Evolutionary conservation across 108 stramenopile species (phyloP).

Genomic region (Skeletonema menzelii): DNA sequence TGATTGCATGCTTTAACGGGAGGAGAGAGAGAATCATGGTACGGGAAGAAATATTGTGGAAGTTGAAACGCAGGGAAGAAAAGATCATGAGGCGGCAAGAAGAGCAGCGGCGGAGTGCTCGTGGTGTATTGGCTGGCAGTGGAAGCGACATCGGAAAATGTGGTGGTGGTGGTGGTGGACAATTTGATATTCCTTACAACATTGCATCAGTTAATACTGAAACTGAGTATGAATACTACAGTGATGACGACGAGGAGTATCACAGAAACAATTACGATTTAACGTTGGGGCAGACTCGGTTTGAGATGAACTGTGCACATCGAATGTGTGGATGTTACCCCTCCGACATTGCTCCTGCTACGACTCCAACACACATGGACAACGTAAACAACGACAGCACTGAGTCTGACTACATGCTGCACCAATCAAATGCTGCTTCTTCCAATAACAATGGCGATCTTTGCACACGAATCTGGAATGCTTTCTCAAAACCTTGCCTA

Average conservation of each 20-base stretch:
- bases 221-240: conserved; percentile 38
- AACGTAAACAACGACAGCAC: background rate
- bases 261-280: conserved; percentile 13
- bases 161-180: conserved; percentile 11
- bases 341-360: conserved; percentile 11
- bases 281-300: conserved; percentile 59
- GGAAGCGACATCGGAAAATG: background rate
- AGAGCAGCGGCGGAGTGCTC: background rate
- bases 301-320: conserved; percentile 74
- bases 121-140: too few relatives aligned
- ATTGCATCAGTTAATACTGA: background rate
- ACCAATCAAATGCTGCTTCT: background rate
- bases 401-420: background rate
- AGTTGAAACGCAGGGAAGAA: conserved; percentile 43
- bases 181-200: background rate
- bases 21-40: conserved; percentile 61
- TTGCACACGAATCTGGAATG: conserved; percentile 46
- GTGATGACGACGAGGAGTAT: conserved; percentile 36
- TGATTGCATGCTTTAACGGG: conserved; percentile 55
- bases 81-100: background rate
- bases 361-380: background rate
- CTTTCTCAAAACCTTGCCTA: conserved; percentile 31
- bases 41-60: conserved; percentile 70
- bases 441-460: conserved; percentile 9
- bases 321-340: conserved; percentile 70